Evolutionary conservation across 495 filamentous ascomycete genomes (phyloP).

Genomic region (Aspergillus kassunensis): DNA sequence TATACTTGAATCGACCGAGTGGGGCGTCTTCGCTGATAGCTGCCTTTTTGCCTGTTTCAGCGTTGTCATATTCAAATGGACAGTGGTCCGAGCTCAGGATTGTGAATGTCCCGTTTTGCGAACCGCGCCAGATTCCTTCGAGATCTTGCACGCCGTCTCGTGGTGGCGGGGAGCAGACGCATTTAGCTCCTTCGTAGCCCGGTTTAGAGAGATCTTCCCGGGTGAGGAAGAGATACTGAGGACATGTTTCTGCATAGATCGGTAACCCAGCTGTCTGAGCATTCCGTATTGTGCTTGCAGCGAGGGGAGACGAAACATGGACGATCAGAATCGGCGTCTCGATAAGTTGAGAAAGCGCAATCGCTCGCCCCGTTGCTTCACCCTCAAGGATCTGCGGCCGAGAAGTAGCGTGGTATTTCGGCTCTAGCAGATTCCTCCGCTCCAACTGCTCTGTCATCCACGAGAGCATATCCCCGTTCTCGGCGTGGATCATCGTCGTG

Average conservation of each 20-base stretch:
- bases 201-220: conserved; percentile 45
- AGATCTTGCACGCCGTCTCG: conserved; percentile 29
- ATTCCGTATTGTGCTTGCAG: conserved; percentile 48
- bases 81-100: conserved; percentile 29
- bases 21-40: conserved; percentile 11
- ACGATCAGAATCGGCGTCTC: conserved; percentile 54
- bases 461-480: conserved; percentile 53
- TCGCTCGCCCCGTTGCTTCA: conserved; percentile 59
- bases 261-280: conserved; percentile 54
- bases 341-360: conserved; percentile 41
- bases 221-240: conserved; percentile 60
- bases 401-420: conserved; percentile 52
- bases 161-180: conserved; percentile 46
- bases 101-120: conserved; percentile 46
- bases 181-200: conserved; percentile 53
- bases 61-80: conserved; percentile 21
- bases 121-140: conserved; percentile 40
- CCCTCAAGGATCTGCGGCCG: conserved; percentile 52
- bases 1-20: conserved; percentile 32
- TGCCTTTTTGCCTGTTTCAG: conserved; percentile 10
- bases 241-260: conserved; percentile 61
- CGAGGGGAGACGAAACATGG: conserved; percentile 42
- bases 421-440: conserved; percentile 43
- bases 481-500: conserved; percentile 60
- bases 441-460: conserved; percentile 46